These are phyloP conservation scores for Papiliotrema nemorosa DNA, from an alignment of 1,284 basidiomycete genomes.

Conservation along the genomic window DNA sequence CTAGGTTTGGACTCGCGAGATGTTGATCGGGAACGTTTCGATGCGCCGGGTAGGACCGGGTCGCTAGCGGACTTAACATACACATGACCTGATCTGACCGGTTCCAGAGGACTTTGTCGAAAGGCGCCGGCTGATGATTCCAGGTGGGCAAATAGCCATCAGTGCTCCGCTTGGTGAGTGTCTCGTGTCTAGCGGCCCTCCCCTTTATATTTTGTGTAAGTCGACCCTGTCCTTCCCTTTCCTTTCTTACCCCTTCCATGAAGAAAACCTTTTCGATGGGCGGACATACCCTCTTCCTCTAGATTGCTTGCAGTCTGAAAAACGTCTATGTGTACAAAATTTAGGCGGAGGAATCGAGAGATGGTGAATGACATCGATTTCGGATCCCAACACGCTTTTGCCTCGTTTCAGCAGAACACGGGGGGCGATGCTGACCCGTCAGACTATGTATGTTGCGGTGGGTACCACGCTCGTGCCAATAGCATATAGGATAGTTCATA, in stretches of 20 bases:
- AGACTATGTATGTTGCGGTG: too few species aligned
- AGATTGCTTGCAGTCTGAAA: slow-evolving; percentile 5
- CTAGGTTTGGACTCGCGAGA: slow-evolving; percentile 11
- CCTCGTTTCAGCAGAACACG: too few species aligned
- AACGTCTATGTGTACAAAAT: slow-evolving; percentile 36
- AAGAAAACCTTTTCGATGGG: slow-evolving; percentile 33
- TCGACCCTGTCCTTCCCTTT: not conserved
- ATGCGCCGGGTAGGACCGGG: slow-evolving; percentile 34
- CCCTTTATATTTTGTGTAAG: not conserved
- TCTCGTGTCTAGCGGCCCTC: not conserved
- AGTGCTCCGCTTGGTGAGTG: not conserved
- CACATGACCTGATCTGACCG: slow-evolving; percentile 31
- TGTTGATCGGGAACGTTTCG: too few species aligned
- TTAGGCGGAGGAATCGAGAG: slow-evolving; percentile 27
- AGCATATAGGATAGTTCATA: too few species aligned
- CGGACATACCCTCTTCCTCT: slow-evolving; percentile 25
- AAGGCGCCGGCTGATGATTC: not conserved
- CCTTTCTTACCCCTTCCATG: slow-evolving; percentile 5
- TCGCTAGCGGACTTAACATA: slow-evolving; percentile 26
- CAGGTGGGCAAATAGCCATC: not conserved
- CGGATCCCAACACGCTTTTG: too few species aligned
- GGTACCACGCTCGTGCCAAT: too few species aligned
- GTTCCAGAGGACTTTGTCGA: not conserved
- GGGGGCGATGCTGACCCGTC: too few species aligned
- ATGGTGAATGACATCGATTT: slow-evolving; percentile 33